Percentiles rank a stretch among this genome's conserved stretches.
Conservation (phyloP, 2,329 filamentous ascomycete genomes). For the Teratosphaeria viscida region DNA sequence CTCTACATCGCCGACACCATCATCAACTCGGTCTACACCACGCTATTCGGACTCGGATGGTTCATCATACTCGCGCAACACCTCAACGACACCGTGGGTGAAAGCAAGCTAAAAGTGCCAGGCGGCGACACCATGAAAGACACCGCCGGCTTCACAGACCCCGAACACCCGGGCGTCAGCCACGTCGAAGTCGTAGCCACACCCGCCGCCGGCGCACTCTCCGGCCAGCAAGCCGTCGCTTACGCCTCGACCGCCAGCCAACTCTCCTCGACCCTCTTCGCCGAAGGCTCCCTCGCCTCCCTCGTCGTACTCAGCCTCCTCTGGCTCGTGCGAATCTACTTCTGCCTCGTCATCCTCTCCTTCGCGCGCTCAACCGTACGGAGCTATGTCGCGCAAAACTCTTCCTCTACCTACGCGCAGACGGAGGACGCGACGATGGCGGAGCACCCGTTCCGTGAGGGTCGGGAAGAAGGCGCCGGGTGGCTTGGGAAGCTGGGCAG, state of each 20-base stretch:
- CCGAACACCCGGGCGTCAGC: constrained; percentile 48
- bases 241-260: constrained; percentile 27
- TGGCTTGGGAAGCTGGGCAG: constrained; percentile 73
- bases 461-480: constrained; percentile 64
- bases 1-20: constrained; percentile 74
- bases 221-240: constrained; percentile 45
- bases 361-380: constrained; percentile 70
- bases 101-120: constrained; percentile 13
- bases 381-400: constrained; percentile 47
- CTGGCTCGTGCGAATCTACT: constrained; percentile 70
- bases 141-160: constrained; percentile 54
- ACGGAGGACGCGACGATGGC: constrained; percentile 36
- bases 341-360: constrained; percentile 71
- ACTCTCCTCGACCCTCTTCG: constrained; percentile 54
- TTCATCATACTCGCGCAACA: constrained; percentile 62
- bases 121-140: constrained; percentile 50
- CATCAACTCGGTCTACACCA: constrained; percentile 73
- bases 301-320: constrained; percentile 65
- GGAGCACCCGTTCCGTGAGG: constrained; percentile 59
- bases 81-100: constrained; percentile 33
- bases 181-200: constrained; percentile 44
- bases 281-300: constrained; percentile 60
- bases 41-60: constrained; percentile 74
- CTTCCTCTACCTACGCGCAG: constrained; percentile 26
- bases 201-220: constrained; percentile 33